Evolutionary conservation across 768 basidiomycete genomes (phyloP).

Genomic region (Sutorius australiensis): DNA sequence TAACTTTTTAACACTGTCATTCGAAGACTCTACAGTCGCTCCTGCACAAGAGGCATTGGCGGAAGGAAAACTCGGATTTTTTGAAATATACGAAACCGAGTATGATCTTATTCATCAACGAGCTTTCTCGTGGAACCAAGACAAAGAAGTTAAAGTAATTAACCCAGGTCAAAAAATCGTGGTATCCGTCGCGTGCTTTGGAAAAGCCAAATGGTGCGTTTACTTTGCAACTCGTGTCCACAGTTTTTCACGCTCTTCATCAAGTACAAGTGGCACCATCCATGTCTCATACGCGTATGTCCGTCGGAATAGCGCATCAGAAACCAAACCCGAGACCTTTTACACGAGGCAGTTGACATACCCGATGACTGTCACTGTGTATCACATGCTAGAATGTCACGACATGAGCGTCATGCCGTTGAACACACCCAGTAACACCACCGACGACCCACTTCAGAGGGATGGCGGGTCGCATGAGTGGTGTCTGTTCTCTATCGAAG

Average conservation of each 20-base stretch:
- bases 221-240: background rate
- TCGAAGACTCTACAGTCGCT: conserved; percentile 85
- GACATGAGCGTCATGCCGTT: conserved; percentile 79
- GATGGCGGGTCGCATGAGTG: conserved; percentile 57
- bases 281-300: conserved; percentile 81
- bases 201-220: conserved; percentile 89
- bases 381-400: conserved; percentile 89
- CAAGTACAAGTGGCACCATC: conserved; percentile 72
- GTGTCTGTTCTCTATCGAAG: conserved; percentile 86
- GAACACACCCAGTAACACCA: conserved; percentile 20
- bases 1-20: conserved; percentile 81
- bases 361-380: conserved; percentile 90
- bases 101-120: conserved; percentile 72
- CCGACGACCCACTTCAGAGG: conserved; percentile 30
- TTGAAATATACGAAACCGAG: conserved; percentile 89
- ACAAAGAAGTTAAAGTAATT: conserved; percentile 46
- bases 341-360: conserved; percentile 85
- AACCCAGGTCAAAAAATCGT: conserved; percentile 67
- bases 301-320: conserved; percentile 38
- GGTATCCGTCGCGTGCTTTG: conserved; percentile 70
- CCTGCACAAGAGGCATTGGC: conserved; percentile 72
- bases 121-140: conserved; percentile 69
- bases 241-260: conserved; percentile 1
- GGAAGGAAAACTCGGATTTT: conserved; percentile 77
- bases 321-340: conserved; percentile 51